phyloP scores from a whole-genome alignment of 2,329 filamentous ascomycete species.

The Pseudovirgaria hyperparasitica region DNA sequence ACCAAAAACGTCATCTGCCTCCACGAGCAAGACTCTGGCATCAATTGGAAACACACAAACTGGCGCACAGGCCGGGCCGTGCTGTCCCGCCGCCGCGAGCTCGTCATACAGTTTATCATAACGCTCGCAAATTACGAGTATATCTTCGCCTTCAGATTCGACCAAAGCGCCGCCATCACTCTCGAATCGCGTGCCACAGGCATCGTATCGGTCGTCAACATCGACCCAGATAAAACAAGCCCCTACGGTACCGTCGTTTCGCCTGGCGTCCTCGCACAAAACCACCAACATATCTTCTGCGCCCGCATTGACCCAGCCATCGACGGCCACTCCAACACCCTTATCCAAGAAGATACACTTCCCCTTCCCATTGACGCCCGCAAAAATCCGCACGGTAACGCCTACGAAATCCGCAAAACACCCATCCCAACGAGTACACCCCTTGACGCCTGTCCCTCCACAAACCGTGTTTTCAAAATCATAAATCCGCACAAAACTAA shows the following conservation, averaged over 20 bases:
- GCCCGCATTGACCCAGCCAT: constrained; percentile 53
- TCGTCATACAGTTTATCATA: constrained; percentile 56
- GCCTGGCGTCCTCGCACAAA: constrained; percentile 51
- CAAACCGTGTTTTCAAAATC: constrained; percentile 45
- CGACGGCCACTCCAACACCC: constrained; percentile 41
- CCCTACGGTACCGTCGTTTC: constrained; percentile 50
- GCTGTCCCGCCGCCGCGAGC: constrained; percentile 47
- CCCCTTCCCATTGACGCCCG: constrained; percentile 35
- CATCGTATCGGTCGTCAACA: constrained; percentile 49
- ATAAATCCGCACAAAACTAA: constrained; percentile 35
- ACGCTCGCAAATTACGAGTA: constrained; percentile 63
- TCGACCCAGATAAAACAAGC: constrained; percentile 41
- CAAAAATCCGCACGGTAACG: constrained; percentile 50
- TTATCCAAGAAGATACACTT: constrained; percentile 42
- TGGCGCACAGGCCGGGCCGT: constrained; percentile 50
- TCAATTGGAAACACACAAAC: constrained; percentile 60
- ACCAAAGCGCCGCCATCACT: constrained; percentile 48
- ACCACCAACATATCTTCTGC: constrained; percentile 60
- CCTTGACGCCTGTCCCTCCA: constrained; percentile 40
- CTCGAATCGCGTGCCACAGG: constrained; percentile 54
- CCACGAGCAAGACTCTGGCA: constrained; percentile 58
- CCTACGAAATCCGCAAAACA: constrained; percentile 42
- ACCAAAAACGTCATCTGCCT: constrained; percentile 52
- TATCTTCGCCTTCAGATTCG: constrained; percentile 51
- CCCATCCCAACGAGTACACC: constrained; percentile 33